These are phyloP conservation scores for Globisporangium emineosum DNA, from an alignment of 352 stramenopile genomes.

Conservation along the genomic window DNA sequence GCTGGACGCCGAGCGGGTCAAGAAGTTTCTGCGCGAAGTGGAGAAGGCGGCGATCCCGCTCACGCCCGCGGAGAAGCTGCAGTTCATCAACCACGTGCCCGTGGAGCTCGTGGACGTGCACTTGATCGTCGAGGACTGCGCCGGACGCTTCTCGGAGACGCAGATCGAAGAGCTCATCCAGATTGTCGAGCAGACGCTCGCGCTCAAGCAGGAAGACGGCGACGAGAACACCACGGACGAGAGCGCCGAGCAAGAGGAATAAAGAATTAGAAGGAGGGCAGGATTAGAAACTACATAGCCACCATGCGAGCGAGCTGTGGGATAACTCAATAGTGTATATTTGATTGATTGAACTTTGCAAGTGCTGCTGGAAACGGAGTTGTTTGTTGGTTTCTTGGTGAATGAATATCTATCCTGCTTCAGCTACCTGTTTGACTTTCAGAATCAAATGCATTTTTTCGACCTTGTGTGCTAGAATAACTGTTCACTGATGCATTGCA, in stretches of 20 bases:
- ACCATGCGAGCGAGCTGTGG: not conserved
- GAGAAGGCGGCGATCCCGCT: slow-evolving; percentile 46
- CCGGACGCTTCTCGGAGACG: slow-evolving; percentile 65
- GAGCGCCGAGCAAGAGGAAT: slow-evolving; percentile 20
- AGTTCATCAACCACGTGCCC: slow-evolving; percentile 85
- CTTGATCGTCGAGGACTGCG: slow-evolving; percentile 83
- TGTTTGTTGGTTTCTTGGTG: slow-evolving; percentile 5
- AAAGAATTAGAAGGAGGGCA: not conserved
- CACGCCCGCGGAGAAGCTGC: slow-evolving; percentile 69
- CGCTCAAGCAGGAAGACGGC: slow-evolving; percentile 19
- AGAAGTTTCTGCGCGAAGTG: slow-evolving; percentile 59
- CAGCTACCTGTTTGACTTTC: not conserved
- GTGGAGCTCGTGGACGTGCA: slow-evolving; percentile 84
- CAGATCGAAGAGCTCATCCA: slow-evolving; percentile 75
- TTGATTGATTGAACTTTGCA: slow-evolving; percentile 8
- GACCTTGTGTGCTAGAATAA: not conserved
- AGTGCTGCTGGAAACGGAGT: slow-evolving; percentile 1
- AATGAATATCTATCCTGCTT: not conserved
- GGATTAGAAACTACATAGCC: slow-evolving; percentile 4
- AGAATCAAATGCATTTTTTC: not conserved
- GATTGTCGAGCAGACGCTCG: slow-evolving; percentile 68
- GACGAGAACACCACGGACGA: slow-evolving; percentile 29
- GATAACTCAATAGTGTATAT: slow-evolving; percentile 15
- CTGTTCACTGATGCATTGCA: not conserved
- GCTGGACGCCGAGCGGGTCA: slow-evolving; percentile 46